Evolutionary conservation across 371 early-diverging fungal species (phyloP).

Genomic region (Zychaea mexicana): DNA sequence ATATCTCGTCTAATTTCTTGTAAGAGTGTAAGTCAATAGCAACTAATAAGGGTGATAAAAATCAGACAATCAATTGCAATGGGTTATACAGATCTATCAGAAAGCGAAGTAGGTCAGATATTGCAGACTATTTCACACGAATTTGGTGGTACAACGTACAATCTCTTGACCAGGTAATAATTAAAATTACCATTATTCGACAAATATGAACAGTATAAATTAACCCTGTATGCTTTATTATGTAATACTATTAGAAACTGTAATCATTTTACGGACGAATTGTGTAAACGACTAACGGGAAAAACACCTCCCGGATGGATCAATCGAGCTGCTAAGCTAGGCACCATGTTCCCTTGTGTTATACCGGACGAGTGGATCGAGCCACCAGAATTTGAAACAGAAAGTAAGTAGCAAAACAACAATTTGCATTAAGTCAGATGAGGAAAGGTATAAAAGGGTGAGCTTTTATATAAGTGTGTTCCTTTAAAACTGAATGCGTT

Average conservation of each 20-base stretch:
- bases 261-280: constrained; percentile 66
- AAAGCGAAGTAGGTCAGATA: constrained; percentile 48
- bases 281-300: constrained; percentile 54
- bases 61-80: constrained; percentile 63
- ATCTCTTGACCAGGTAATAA: constrained; percentile 58
- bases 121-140: constrained; percentile 57
- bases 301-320: constrained; percentile 67
- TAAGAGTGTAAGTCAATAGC: constrained; percentile 14
- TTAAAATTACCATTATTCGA: neutral
- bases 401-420: constrained; percentile 7
- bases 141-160: constrained; percentile 60
- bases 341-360: constrained; percentile 69
- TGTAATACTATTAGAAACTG: constrained; percentile 53
- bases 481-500: constrained; percentile 1
- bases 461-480: neutral
- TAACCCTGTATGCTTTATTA: neutral
- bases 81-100: constrained; percentile 52
- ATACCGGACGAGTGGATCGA: constrained; percentile 70
- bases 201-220: neutral
- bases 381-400: constrained; percentile 54
- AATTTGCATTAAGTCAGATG: no score
- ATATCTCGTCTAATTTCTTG: neutral
- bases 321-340: constrained; percentile 68
- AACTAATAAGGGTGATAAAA: no score
- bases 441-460: neutral